phyloP scores from a whole-genome alignment of 768 basidiomycete species.

The Pseudohyphozyma bogoriensis region DNA sequence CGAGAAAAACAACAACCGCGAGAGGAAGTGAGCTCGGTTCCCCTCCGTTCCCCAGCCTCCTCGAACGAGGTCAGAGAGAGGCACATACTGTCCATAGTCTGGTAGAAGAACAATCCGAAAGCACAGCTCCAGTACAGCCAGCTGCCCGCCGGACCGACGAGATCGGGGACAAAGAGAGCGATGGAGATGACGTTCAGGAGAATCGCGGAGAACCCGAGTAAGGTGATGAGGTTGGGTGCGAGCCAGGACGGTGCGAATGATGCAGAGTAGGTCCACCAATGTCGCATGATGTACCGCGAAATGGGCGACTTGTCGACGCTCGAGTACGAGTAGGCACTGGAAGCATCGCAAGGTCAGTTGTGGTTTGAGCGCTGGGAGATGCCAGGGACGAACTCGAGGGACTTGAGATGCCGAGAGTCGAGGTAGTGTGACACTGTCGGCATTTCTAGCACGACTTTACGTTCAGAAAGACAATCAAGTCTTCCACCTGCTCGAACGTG shows the following conservation, averaged over 20 bases:
- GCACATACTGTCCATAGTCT: constrained; percentile 28
- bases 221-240: constrained; percentile 19
- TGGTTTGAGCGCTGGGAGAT: too few species aligned
- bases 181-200: constrained; percentile 14
- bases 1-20: neutral
- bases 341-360: too few species aligned
- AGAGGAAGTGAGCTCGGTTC: neutral
- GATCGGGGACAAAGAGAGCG: neutral
- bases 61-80: neutral
- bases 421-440: too few species aligned
- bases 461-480: too few species aligned
- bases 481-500: too few species aligned
- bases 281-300: constrained; percentile 14
- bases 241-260: constrained; percentile 3
- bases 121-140: constrained; percentile 14
- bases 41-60: too few species aligned
- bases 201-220: constrained; percentile 18
- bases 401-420: too few species aligned
- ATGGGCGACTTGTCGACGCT: constrained; percentile 19
- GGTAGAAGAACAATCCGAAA: constrained; percentile 19
- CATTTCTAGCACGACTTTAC: too few species aligned
- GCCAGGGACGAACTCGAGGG: too few species aligned
- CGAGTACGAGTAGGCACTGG: constrained; percentile 20
- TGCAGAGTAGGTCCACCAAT: constrained; percentile 18
- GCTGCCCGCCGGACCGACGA: neutral